Evolutionary conservation across 805 yeast species (phyloP), one percentile per base, ranked within the genome.

Genomic region (Cyberlindnera samutprakarnensis): DNA sequence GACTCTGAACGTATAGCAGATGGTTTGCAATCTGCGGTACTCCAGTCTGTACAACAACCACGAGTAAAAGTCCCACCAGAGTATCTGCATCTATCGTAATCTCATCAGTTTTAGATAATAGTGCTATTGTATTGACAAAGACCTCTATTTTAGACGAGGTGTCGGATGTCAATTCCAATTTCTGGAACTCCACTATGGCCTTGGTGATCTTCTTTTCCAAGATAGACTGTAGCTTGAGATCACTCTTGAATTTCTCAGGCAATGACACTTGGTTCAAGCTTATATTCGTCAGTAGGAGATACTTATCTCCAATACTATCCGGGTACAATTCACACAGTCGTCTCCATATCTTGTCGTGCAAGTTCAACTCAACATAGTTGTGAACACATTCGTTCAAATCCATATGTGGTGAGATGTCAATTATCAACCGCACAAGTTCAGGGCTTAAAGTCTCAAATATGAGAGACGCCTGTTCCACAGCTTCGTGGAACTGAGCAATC

Each of bases 11-110:
- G 50, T 84, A 86, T 28, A 59, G 65, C 9, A 88, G 49, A 42
- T 82, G 87, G 3, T 72, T 68, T 41, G 73, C 78, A 17, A 86
- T 49, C 43, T 77, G 57, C 4, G 62, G 61, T 2, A 82, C 70
- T 23, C 66, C 66, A 2, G 92, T 66, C 33, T 80, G 72, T 8
- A 76, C 65, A 1, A 87, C 67, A 4, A 85, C 86, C 53, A 86
- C 61, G 6, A 86, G 68, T 39, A 88, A 57, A 28, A 88, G 58
- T 2, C 87, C 78, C 4, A 88, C 67, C 15, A 88, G 57, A 0
- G 83, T 74, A 50, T 88, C 97, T 0, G 96, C 97, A 56, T 80
- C 88, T 6, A 84, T 62, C 0, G 66, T 46, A 4, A 64, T 14
- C 25, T 35, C 32, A 5, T 52, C 53, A 27, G 46, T 37, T 13